Conservation (phyloP, 2,329 filamentous ascomycete genomes). For the Lecanicillium sp. region DNA sequence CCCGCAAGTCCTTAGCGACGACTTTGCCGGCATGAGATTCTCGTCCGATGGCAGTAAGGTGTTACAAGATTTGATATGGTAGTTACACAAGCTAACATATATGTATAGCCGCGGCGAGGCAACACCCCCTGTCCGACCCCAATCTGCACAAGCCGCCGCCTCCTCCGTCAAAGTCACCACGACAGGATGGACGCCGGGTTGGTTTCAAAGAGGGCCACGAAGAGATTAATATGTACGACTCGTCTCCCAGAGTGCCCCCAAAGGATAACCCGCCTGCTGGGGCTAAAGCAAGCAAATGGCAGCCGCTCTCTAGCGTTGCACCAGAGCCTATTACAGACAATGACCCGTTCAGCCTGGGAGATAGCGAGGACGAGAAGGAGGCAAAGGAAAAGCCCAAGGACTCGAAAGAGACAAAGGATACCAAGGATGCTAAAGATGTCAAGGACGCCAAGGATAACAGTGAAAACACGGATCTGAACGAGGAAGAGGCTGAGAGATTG, state of each 20-base stretch:
- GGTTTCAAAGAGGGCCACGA: constrained; percentile 58
- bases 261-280: constrained; percentile 42
- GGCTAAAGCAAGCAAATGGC: constrained; percentile 86
- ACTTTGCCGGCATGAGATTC: constrained; percentile 68
- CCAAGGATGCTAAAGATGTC: constrained; percentile 45
- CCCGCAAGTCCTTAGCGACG: constrained; percentile 79
- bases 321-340: constrained; percentile 81
- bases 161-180: constrained; percentile 43
- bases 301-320: constrained; percentile 75
- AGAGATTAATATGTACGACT: constrained; percentile 70
- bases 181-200: constrained; percentile 43
- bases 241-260: constrained; percentile 46
- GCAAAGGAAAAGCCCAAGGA: constrained; percentile 24
- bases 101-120: constrained; percentile 23
- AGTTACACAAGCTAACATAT: constrained; percentile 10
- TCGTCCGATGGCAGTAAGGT: constrained; percentile 54
- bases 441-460: constrained; percentile 38
- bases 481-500: constrained; percentile 51
- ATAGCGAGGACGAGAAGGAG: constrained; percentile 87
- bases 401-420: constrained; percentile 33
- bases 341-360: constrained; percentile 92
- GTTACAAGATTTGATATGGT: background rate
- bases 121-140: constrained; percentile 63
- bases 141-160: constrained; percentile 70
- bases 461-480: constrained; percentile 43